A percentile compares a stretch with the other conserved stretches of the same genome.
Conservation (phyloP, 805 yeast species). For the Metschnikowia reukaufii region DNA sequence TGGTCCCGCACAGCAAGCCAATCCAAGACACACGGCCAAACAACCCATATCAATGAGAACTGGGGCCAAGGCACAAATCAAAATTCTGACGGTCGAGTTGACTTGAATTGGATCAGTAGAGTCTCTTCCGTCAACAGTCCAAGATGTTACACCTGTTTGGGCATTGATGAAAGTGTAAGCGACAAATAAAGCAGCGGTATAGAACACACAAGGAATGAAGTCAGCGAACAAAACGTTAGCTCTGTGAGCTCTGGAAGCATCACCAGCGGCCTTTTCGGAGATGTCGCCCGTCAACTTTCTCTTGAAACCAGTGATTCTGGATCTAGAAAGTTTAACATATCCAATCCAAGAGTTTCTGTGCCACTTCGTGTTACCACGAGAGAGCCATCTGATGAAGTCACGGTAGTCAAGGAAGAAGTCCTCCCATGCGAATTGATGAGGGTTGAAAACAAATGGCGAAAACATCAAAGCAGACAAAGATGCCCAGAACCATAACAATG, state of each 20-base stretch:
- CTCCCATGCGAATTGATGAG: slow-evolving; percentile 68
- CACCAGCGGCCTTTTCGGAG: slow-evolving; percentile 69
- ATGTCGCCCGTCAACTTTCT: slow-evolving; percentile 63
- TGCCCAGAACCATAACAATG: slow-evolving; percentile 69
- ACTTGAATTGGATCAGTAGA: slow-evolving; percentile 47
- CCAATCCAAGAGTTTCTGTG: slow-evolving; percentile 91
- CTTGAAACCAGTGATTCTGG: slow-evolving; percentile 90
- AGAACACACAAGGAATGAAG: slow-evolving; percentile 66
- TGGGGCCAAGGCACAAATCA: slow-evolving; percentile 86
- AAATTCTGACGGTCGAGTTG: slow-evolving; percentile 69
- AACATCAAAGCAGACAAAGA: slow-evolving; percentile 63
- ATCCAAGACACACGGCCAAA: slow-evolving; percentile 67
- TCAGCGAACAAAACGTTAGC: slow-evolving; percentile 79
- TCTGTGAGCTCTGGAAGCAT: slow-evolving; percentile 73
- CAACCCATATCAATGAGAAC: slow-evolving; percentile 88
- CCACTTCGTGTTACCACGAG: slow-evolving; percentile 89
- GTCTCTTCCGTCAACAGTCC: slow-evolving; percentile 32
- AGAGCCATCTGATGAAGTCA: slow-evolving; percentile 51
- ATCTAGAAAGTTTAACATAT: slow-evolving; percentile 74
- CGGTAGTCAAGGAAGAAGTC: slow-evolving; percentile 73
- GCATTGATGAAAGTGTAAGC: slow-evolving; percentile 83
- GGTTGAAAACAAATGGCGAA: slow-evolving; percentile 75
- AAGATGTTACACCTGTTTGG: slow-evolving; percentile 71
- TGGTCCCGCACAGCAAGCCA: slow-evolving; percentile 98
- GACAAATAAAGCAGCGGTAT: slow-evolving; percentile 68